Evolutionary conservation across 345 rosid genomes (phyloP).

Genomic region (Gossypium bickii): DNA sequence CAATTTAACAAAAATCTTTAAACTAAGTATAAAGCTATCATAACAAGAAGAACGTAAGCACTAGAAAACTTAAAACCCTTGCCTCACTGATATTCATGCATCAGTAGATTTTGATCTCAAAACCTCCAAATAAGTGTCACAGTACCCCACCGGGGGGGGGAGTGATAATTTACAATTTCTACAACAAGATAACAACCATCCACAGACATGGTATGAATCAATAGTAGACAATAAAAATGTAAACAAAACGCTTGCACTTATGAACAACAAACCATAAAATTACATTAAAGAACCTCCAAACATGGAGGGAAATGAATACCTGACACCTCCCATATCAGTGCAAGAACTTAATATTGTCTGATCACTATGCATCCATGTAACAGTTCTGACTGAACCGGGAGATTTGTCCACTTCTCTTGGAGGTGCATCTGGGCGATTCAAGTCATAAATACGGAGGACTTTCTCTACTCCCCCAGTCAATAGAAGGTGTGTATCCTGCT

Average conservation of each 20-base stretch:
- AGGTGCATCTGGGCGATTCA: constrained; percentile 80
- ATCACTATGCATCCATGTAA: constrained; percentile 94
- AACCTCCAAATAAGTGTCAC: background rate
- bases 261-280: background rate
- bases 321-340: constrained; percentile 86
- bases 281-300: background rate
- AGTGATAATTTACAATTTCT: background rate
- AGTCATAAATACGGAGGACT: constrained; percentile 77
- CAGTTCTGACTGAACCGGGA: constrained; percentile 84
- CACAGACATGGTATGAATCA: background rate
- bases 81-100: background rate
- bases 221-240: background rate
- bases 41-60: background rate
- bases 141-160: background rate
- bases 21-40: background rate
- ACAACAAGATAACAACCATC: background rate
- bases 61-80: background rate
- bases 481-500: constrained; percentile 77
- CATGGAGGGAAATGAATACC: constrained; percentile 38
- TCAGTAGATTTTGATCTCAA: background rate
- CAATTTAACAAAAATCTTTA: background rate
- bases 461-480: constrained; percentile 97
- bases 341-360: constrained; percentile 92
- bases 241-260: background rate
- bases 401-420: constrained; percentile 87